Percentiles rank a stretch among this genome's conserved stretches.
Conservation (phyloP, 2,329 filamentous ascomycete genomes). For the Fusarium sulawesiense region DNA sequence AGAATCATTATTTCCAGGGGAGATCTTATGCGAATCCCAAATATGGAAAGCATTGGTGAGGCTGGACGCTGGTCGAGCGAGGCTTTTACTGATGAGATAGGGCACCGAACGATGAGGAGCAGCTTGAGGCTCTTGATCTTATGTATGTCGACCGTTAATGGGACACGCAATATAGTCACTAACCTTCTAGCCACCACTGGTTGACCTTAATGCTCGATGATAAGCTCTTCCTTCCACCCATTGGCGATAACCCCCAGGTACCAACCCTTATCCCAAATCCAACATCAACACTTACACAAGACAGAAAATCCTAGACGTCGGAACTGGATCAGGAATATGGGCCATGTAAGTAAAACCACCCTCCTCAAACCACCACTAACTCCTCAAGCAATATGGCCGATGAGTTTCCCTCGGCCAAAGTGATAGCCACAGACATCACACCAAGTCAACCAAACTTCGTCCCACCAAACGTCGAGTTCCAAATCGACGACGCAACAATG, state of each 20-base stretch:
- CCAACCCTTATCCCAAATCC: accelerated
- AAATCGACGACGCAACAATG: constrained; percentile 51
- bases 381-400: constrained; percentile 28
- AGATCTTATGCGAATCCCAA: constrained; percentile 41
- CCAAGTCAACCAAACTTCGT: constrained; percentile 41
- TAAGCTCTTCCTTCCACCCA: constrained; percentile 36
- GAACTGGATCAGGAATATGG: constrained; percentile 42
- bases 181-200: constrained; percentile 33
- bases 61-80: too few species aligned
- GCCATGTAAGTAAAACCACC: constrained; percentile 21
- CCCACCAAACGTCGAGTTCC: constrained; percentile 53
- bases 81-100: constrained; percentile 1
- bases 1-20: constrained; percentile 37
- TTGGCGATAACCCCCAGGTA: constrained; percentile 36
- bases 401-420: constrained; percentile 36
- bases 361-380: background rate
- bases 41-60: constrained; percentile 42
- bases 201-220: constrained; percentile 37
- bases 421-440: constrained; percentile 39
- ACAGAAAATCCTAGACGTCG: constrained; percentile 37
- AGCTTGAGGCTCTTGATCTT: constrained; percentile 42
- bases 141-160: constrained; percentile 10
- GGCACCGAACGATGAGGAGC: constrained; percentile 41
- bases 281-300: background rate
- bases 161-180: accelerated